Evolutionary conservation across 768 basidiomycete species (phyloP).

Genomic region (Hypholoma sublateritium): DNA sequence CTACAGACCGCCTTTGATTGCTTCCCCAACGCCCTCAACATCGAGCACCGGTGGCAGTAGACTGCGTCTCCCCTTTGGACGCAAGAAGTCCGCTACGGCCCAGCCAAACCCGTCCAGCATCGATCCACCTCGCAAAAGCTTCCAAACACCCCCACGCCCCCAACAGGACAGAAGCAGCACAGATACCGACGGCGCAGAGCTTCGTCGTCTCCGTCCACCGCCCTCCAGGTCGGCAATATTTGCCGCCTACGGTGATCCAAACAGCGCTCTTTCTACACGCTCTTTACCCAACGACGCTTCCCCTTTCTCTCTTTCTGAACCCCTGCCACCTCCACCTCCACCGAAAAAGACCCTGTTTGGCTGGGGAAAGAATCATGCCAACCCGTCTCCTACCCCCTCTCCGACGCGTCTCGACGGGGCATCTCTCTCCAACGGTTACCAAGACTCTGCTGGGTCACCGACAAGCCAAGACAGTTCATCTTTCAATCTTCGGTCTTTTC

Average conservation of each 20-base stretch:
- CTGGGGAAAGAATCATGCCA: slow-evolving; percentile 28
- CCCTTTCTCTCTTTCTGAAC: slow-evolving; percentile 20
- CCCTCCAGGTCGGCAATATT: slow-evolving; percentile 68
- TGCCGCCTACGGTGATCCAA: slow-evolving; percentile 53
- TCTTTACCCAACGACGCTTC: slow-evolving; percentile 55
- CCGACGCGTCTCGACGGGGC: slow-evolving; percentile 18
- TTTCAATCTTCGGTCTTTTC: slow-evolving; percentile 75
- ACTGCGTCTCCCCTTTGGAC: slow-evolving; percentile 35
- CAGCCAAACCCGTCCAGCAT: background rate
- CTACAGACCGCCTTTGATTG: slow-evolving; percentile 22
- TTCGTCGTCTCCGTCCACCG: slow-evolving; percentile 50
- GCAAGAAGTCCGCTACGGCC: slow-evolving; percentile 30
- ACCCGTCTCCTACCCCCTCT: slow-evolving; percentile 27
- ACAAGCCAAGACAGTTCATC: slow-evolving; percentile 32
- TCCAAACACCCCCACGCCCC: slow-evolving; percentile 30
- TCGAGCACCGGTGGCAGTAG: slow-evolving; percentile 25
- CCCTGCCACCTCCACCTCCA: slow-evolving; percentile 28
- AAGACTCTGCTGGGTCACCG: slow-evolving; percentile 10
- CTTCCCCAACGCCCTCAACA: slow-evolving; percentile 19
- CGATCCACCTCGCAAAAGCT: slow-evolving; percentile 8
- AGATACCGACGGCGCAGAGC: slow-evolving; percentile 40
- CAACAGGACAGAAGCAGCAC: slow-evolving; percentile 32
- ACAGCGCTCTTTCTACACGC: slow-evolving; percentile 54
- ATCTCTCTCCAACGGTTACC: slow-evolving; percentile 14
- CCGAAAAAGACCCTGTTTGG: slow-evolving; percentile 30